These are phyloP conservation scores for Spergularia bocconei DNA, from an alignment of 148 eudicot species.

Conservation along the genomic window DNA sequence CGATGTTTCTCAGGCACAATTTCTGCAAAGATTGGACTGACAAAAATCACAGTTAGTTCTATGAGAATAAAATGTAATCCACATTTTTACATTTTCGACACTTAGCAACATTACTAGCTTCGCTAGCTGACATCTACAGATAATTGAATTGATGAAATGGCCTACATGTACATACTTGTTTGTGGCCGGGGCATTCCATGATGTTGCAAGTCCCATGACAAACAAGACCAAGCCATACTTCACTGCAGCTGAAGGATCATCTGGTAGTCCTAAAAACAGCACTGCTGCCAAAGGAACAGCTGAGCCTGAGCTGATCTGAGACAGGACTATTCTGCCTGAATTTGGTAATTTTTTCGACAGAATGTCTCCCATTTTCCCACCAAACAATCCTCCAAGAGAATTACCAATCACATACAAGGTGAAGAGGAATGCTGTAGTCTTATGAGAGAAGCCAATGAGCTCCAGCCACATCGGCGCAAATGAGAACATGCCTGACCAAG, in stretches of 20 bases:
- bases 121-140: no score
- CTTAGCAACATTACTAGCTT: no score
- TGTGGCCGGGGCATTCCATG: conserved; percentile 86
- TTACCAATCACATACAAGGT: conserved; percentile 55
- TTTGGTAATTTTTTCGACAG: conserved; percentile 56
- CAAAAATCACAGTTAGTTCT: background rate
- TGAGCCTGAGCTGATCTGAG: conserved; percentile 82
- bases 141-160: background rate
- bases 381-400: conserved; percentile 74
- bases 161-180: conserved; percentile 58
- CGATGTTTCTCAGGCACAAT: conserved; percentile 68
- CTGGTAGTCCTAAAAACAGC: conserved; percentile 58
- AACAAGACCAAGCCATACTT: conserved; percentile 61
- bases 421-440: conserved; percentile 61
- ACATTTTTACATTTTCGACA: no score
- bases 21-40: conserved; percentile 77
- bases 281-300: conserved; percentile 84
- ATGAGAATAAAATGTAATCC: background rate
- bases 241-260: conserved; percentile 51
- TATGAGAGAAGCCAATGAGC: conserved; percentile 83
- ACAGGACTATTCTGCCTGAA: conserved; percentile 66
- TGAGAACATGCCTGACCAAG: conserved; percentile 66
- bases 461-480: conserved; percentile 94
- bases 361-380: conserved; percentile 85
- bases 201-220: conserved; percentile 63